Evolutionary conservation across 176 grass and related monocot species (phyloP).

Genomic region (Musa schizocarpa): DNA sequence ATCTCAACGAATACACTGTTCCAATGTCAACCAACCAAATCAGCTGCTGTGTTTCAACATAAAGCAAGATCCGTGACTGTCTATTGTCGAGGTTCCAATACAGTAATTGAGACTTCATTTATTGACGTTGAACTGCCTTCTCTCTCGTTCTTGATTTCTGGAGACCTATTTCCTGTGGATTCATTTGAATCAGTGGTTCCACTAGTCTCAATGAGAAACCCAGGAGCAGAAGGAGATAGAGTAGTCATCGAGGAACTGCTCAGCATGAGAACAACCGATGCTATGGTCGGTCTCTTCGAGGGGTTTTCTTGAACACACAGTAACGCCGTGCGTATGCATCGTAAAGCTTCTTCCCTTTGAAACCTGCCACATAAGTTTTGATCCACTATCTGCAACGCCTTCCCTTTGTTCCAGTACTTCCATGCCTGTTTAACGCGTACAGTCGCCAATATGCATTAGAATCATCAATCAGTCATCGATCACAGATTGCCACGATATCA

Average conservation of each 20-base stretch:
- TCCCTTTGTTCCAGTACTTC: slow-evolving; percentile 8
- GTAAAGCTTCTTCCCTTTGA: slow-evolving; percentile 11
- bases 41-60: no score
- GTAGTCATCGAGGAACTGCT: neutral
- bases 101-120: neutral
- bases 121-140: neutral
- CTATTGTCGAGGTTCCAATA: neutral
- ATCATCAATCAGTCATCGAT: neutral
- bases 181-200: neutral
- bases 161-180: neutral
- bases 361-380: slow-evolving; percentile 11
- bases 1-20: no score
- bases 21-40: no score
- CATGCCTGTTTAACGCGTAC: slow-evolving; percentile 9
- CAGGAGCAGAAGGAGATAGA: neutral
- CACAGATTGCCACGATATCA: neutral
- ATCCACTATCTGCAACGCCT: slow-evolving; percentile 8
- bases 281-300: slow-evolving; percentile 10
- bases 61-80: neutral
- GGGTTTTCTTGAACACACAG: slow-evolving; percentile 18
- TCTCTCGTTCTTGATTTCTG: neutral
- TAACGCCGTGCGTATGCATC: slow-evolving; percentile 22
- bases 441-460: neutral
- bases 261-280: slow-evolving; percentile 14
- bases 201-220: neutral